Percentiles rank a stretch among this genome's conserved stretches.
Evolutionary conservation across 2,329 filamentous ascomycete genomes (phyloP).

Genomic region (Chlorencoelia australis): DNA sequence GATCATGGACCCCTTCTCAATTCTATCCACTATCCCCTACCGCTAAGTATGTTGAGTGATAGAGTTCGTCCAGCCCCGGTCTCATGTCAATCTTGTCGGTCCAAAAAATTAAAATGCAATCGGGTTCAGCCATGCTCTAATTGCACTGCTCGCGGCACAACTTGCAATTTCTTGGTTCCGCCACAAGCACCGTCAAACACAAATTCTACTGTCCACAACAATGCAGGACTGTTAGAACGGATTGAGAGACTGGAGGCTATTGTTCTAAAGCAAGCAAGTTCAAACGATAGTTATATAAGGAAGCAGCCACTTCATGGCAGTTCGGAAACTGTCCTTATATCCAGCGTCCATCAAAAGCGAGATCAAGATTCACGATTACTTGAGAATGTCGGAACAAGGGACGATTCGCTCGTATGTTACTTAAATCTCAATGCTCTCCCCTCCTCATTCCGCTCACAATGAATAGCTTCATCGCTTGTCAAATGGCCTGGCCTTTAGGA

Average conservation of each 20-base stretch:
- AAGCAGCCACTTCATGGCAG: not conserved
- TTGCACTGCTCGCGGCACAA: constrained; percentile 13
- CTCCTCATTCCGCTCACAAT: constrained; percentile 2
- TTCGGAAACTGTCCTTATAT: constrained; percentile 4
- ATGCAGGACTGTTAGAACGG: constrained; percentile 11
- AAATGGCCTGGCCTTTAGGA: constrained; percentile 11
- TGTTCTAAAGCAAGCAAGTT: constrained; percentile 6
- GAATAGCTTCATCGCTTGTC: constrained; percentile 14
- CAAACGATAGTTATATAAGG: not conserved
- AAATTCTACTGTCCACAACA: constrained; percentile 1
- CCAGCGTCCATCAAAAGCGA: constrained; percentile 5
- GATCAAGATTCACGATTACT: constrained; percentile 8
- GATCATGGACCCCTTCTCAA: constrained; percentile 8
- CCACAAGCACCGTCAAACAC: constrained; percentile 4
- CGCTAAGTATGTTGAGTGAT: constrained; percentile 11
- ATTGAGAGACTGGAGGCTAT: constrained; percentile 17
- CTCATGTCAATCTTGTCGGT: constrained; percentile 15
- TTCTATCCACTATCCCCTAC: not conserved
- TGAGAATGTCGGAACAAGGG: constrained; percentile 10
- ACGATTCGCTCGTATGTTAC: constrained; percentile 9
- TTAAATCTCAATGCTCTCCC: not conserved
- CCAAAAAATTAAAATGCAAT: constrained; percentile 16
- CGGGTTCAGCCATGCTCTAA: constrained; percentile 14
- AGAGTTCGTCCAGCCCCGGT: constrained; percentile 15
- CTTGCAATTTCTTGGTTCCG: constrained; percentile 11